Evolutionary conservation across 73 alveolate genomes (phyloP).

Genomic region (Stentor roeselii): DNA sequence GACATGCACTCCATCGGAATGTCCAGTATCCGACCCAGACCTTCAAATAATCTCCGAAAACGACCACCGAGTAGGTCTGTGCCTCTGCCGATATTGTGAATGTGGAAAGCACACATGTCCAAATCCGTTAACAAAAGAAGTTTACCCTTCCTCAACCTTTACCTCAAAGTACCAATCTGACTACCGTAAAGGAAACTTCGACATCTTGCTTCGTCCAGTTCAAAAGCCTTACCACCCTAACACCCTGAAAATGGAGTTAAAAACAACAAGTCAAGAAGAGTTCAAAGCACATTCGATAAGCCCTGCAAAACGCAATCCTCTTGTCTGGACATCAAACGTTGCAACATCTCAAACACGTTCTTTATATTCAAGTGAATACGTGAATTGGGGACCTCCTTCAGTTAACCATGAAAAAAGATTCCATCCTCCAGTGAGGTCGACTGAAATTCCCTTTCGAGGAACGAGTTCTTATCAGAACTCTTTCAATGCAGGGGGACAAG

Average conservation of each 20-base stretch:
- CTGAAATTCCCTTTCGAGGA: constrained; percentile 17
- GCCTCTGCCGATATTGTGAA: constrained; percentile 21
- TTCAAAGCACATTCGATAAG: background rate
- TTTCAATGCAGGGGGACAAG: background rate
- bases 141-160: constrained; percentile 4
- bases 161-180: background rate
- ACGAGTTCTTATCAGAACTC: background rate
- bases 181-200: background rate
- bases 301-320: background rate
- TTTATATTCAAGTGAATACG: background rate
- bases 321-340: background rate
- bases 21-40: constrained; percentile 22
- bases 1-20: background rate
- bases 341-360: background rate
- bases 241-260: constrained; percentile 9
- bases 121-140: background rate
- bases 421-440: constrained; percentile 15
- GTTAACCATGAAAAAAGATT: background rate
- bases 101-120: constrained; percentile 18
- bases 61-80: constrained; percentile 17
- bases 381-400: background rate
- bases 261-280: constrained; percentile 3
- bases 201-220: background rate
- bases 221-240: background rate
- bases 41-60: constrained; percentile 13